phyloP scores from a whole-genome alignment of 2,329 filamentous ascomycete genomes.

The Cladosporium cucumerinum region DNA sequence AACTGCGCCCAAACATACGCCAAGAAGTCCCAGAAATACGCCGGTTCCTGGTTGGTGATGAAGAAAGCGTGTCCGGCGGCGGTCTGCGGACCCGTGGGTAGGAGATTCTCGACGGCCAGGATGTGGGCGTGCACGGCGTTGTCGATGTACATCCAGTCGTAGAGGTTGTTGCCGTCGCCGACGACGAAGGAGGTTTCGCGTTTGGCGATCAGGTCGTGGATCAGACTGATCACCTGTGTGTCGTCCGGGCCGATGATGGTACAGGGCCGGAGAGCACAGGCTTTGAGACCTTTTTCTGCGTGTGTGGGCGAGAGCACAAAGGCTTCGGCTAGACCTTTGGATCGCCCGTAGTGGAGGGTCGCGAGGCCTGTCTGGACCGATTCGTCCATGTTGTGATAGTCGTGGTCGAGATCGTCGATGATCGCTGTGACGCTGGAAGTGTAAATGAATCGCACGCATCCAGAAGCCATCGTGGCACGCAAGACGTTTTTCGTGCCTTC shows the following conservation, averaged over 20 bases:
- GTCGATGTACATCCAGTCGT: slow-evolving; percentile 67
- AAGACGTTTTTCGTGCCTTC: slow-evolving; percentile 78
- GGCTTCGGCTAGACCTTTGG: slow-evolving; percentile 81
- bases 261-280: slow-evolving; percentile 73
- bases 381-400: slow-evolving; percentile 84
- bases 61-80: slow-evolving; percentile 79
- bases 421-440: slow-evolving; percentile 87
- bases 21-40: slow-evolving; percentile 80
- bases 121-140: slow-evolving; percentile 77
- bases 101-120: slow-evolving; percentile 71
- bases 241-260: slow-evolving; percentile 92
- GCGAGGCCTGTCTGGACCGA: slow-evolving; percentile 72
- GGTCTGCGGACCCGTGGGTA: slow-evolving; percentile 53
- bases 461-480: slow-evolving; percentile 64
- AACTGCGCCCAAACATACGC: slow-evolving; percentile 70
- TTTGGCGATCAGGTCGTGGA: slow-evolving; percentile 67
- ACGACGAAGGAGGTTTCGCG: slow-evolving; percentile 75
- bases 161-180: slow-evolving; percentile 68
- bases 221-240: slow-evolving; percentile 67
- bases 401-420: slow-evolving; percentile 68
- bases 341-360: slow-evolving; percentile 77
- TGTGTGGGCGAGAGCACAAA: slow-evolving; percentile 73
- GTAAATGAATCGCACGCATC: slow-evolving; percentile 80
- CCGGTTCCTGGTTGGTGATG: slow-evolving; percentile 23
- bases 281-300: slow-evolving; percentile 31